These are phyloP conservation scores for Lasiosphaeria miniovina DNA, from an alignment of 495 filamentous ascomycete genomes.

Conservation along the genomic window DNA sequence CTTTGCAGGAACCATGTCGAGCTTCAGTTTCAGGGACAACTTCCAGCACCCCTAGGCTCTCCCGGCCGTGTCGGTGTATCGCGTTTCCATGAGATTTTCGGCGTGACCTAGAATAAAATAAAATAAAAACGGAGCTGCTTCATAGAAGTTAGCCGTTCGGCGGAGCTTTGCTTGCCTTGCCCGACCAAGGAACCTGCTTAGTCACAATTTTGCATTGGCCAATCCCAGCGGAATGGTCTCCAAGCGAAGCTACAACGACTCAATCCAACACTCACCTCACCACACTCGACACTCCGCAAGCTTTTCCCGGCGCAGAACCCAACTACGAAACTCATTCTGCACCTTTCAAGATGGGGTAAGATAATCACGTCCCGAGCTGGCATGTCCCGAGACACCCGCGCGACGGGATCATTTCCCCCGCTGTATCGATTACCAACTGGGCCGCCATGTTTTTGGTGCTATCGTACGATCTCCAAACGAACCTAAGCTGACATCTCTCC, in stretches of 20 bases:
- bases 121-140: no score
- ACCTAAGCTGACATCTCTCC: constrained; percentile 17
- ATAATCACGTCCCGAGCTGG: neutral
- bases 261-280: constrained; percentile 6
- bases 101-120: no score
- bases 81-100: no score
- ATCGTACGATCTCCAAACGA: constrained; percentile 22
- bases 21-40: neutral
- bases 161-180: neutral
- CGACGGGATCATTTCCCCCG: no score
- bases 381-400: neutral
- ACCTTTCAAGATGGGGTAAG: constrained; percentile 16
- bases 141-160: neutral
- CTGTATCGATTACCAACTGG: no score
- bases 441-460: no score
- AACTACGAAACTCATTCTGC: constrained; percentile 4
- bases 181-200: neutral
- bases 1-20: neutral
- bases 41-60: no score
- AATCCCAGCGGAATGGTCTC: constrained; percentile 3
- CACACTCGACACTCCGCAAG: constrained; percentile 8
- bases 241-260: constrained; percentile 1
- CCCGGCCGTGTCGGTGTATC: no score
- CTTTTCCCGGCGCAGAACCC: constrained; percentile 5
- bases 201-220: constrained; percentile 3